Evolutionary conservation across 1,284 basidiomycete species (phyloP).

Genomic region (Ceratobasidium sp.): DNA sequence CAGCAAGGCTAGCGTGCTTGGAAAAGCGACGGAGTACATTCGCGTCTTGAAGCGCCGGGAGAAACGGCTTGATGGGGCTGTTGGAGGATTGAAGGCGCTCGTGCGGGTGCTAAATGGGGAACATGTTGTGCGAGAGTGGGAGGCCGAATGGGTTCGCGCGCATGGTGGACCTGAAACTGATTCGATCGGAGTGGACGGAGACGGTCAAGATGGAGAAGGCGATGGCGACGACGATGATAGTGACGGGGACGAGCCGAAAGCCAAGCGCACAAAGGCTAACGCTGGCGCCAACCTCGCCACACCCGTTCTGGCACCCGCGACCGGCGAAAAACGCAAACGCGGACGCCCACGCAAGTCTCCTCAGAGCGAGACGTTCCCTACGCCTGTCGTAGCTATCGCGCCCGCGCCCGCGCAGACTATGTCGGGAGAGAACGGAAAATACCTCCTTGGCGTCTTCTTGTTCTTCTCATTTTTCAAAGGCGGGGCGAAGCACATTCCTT

Average conservation of each 20-base stretch:
- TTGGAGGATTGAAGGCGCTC: conserved; percentile 76
- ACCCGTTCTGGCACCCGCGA: conserved; percentile 18
- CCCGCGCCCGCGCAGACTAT: neutral
- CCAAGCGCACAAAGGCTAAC: conserved; percentile 41
- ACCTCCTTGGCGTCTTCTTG: conserved; percentile 49
- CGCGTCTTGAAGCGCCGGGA: conserved; percentile 82
- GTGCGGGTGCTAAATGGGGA: conserved; percentile 78
- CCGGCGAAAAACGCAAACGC: conserved; percentile 74
- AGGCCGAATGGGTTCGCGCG: conserved; percentile 71
- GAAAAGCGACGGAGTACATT: conserved; percentile 87
- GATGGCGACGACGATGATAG: conserved; percentile 66
- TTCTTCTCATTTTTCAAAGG: conserved; percentile 51
- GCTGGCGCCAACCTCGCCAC: conserved; percentile 20
- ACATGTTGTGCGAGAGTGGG: conserved; percentile 67
- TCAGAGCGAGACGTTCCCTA: conserved; percentile 55
- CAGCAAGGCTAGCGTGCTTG: conserved; percentile 85
- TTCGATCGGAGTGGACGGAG: conserved; percentile 61
- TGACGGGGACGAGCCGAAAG: conserved; percentile 61
- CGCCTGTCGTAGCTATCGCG: conserved; percentile 32
- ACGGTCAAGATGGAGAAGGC: conserved; percentile 64
- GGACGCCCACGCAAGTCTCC: conserved; percentile 75
- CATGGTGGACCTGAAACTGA: conserved; percentile 78
- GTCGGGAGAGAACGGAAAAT: conserved; percentile 40
- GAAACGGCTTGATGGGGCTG: conserved; percentile 74
- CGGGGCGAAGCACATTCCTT: conserved; percentile 15